phyloP scores from a whole-genome alignment of 768 basidiomycete species.

The Leucosporidium scottii region DNA sequence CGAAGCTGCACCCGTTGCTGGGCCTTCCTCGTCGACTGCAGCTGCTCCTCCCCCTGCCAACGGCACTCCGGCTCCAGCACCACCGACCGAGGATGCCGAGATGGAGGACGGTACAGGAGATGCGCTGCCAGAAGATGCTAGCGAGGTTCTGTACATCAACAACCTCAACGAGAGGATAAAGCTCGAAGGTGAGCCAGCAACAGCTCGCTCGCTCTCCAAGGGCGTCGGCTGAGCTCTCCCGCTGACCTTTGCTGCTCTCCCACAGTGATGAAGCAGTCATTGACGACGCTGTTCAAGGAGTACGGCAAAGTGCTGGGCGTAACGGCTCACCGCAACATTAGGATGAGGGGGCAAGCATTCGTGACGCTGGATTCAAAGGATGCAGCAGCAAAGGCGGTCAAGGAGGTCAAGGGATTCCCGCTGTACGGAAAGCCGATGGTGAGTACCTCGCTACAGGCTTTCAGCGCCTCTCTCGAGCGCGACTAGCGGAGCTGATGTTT shows the following conservation, averaged over 20 bases:
- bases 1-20: slow-evolving; percentile 3
- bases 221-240: background rate
- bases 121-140: background rate
- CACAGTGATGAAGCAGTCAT: slow-evolving; percentile 76
- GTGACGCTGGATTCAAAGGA: slow-evolving; percentile 81
- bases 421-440: slow-evolving; percentile 97
- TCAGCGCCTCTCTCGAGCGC: too few relatives aligned
- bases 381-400: slow-evolving; percentile 76
- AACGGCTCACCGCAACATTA: slow-evolving; percentile 86
- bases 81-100: slow-evolving; percentile 1
- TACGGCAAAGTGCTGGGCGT: slow-evolving; percentile 92
- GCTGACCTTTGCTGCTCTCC: too few relatives aligned
- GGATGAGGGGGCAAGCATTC: slow-evolving; percentile 98
- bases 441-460: slow-evolving; percentile 30
- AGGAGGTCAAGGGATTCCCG: slow-evolving; percentile 88
- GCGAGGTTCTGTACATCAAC: slow-evolving; percentile 43
- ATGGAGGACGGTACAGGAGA: slow-evolving; percentile 8
- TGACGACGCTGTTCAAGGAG: slow-evolving; percentile 80
- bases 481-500: background rate
- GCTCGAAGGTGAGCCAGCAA: slow-evolving; percentile 38
- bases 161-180: slow-evolving; percentile 48
- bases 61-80: background rate
- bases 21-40: background rate
- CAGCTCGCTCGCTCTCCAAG: background rate
- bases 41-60: slow-evolving; percentile 3